These are phyloP conservation scores for Quercus suber DNA, from an alignment of 306 rosid species.

Conservation along the genomic window DNA sequence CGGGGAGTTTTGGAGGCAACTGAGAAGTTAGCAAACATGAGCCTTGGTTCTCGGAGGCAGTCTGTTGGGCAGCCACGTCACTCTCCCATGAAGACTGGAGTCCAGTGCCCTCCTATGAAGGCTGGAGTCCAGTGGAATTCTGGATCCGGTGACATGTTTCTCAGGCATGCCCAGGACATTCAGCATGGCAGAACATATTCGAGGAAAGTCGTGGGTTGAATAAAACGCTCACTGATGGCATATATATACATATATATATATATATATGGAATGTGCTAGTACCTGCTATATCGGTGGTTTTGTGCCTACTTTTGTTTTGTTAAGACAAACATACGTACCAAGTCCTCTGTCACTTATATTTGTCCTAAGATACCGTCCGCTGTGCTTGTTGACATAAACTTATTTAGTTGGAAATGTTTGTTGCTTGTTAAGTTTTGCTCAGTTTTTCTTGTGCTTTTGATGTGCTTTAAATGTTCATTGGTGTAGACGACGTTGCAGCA, in stretches of 20 bases:
- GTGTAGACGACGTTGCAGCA: neutral
- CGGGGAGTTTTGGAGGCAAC: constrained; percentile 70
- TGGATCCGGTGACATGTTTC: constrained; percentile 57
- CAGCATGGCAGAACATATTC: constrained; percentile 55
- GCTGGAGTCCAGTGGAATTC: constrained; percentile 82
- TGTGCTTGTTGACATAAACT: neutral
- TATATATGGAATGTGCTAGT: neutral
- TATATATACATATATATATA: neutral
- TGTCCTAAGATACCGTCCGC: neutral
- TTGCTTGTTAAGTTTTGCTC: neutral
- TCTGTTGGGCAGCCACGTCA: constrained; percentile 49
- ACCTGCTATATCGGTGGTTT: neutral
- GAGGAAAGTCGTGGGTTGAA: constrained; percentile 77
- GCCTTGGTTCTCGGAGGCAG: constrained; percentile 52
- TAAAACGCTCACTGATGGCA: neutral
- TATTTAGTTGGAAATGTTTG: neutral
- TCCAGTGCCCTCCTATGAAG: constrained; percentile 25
- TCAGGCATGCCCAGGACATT: constrained; percentile 54
- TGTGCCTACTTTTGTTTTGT: neutral
- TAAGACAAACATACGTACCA: neutral
- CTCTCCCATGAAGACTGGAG: constrained; percentile 54
- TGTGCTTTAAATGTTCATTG: neutral
- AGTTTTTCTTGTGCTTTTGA: neutral
- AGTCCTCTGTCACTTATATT: neutral
- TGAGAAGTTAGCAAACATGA: constrained; percentile 75